Base-by-base conservation (phyloP, 1,284 basidiomycete genomes). In the Fomitopsis betulina region DNA sequence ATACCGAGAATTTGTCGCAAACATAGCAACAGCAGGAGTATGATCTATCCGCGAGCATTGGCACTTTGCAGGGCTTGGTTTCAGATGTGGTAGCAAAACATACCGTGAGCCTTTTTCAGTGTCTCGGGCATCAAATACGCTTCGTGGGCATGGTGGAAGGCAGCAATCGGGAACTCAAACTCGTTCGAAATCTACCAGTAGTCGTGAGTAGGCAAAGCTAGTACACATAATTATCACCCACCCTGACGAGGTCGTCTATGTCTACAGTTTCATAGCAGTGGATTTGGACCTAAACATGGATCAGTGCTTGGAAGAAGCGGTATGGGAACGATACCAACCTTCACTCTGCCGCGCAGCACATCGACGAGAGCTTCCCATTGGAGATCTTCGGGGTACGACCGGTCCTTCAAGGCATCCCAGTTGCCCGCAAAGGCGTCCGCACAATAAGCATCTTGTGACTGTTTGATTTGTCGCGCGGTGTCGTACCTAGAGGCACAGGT, bases 241-340 rank as follows among this genome's bases (percentile, higher is more conserved):
- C 86, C 67, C 86, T 75, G 58, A 88, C 81, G 52, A 89, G 73
- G 43, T 76, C 81, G 66, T 93, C 91, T 32, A 95, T 71, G 67
- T 96, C 93, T 21, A 89, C 86, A 0, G 89, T 84, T 71, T 91
- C 88, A 63, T 93, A 92, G 61, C 89, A 92, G 68, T 93, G 89
- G 7, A 79, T 76, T 45, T 84, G 79, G 6, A 84, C 77, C 81
- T 83, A 32, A 12, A 9, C 6, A 19, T 5, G 39, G 21, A 5
- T 57, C 32, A 51, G 27, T 30, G 8, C 13, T 33, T 12, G 17
- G 15, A 27, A 37, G 2, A 12, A n/a, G 17, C 3, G 33, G 12
- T 19, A 27, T 17, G 13, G 12, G n/a, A 17, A 15, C 5, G 7
- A 38, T 10, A 9, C 53, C 5, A 37, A 86, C 86, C 76, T 89